Conservation (phyloP, 169 alveolate species). For the Cryptosporidium ubiquitum region DNA sequence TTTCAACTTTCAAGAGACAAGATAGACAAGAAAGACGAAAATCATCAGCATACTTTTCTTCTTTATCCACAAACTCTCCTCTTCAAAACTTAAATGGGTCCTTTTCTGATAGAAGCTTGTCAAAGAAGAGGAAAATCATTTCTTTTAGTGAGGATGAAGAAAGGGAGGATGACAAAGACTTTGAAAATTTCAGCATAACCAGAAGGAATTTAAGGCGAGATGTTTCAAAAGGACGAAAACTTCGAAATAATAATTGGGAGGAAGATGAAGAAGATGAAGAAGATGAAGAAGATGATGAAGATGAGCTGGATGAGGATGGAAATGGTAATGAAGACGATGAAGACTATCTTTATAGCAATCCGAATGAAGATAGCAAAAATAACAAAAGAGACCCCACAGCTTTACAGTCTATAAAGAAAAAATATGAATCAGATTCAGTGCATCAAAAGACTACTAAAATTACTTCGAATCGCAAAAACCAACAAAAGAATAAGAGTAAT, state of each 20-base stretch:
- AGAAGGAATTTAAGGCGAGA: neutral
- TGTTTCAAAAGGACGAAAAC: neutral
- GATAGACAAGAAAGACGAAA: slow-evolving; percentile 8
- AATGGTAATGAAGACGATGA: no score
- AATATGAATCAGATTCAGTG: neutral
- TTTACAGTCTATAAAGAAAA: neutral
- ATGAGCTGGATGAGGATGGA: neutral
- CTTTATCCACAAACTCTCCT: neutral
- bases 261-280: neutral
- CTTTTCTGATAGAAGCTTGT: neutral
- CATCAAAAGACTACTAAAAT: neutral
- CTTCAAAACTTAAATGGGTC: neutral
- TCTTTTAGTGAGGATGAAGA: slow-evolving; percentile 1
- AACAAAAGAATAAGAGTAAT: no score
- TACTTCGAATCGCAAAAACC: neutral
- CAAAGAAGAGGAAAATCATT: slow-evolving; percentile 14
- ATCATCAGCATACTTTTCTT: neutral
- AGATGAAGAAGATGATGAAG: neutral
- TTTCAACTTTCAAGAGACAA: slow-evolving; percentile 19
- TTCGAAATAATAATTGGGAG: neutral
- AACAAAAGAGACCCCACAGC: neutral
- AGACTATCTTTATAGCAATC: neutral
- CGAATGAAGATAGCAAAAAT: neutral
- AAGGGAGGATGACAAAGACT: neutral
- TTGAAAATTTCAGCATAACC: neutral